Base-by-base conservation (phyloP, 2,329 filamentous ascomycete genomes). In the Calycina herbarum region DNA sequence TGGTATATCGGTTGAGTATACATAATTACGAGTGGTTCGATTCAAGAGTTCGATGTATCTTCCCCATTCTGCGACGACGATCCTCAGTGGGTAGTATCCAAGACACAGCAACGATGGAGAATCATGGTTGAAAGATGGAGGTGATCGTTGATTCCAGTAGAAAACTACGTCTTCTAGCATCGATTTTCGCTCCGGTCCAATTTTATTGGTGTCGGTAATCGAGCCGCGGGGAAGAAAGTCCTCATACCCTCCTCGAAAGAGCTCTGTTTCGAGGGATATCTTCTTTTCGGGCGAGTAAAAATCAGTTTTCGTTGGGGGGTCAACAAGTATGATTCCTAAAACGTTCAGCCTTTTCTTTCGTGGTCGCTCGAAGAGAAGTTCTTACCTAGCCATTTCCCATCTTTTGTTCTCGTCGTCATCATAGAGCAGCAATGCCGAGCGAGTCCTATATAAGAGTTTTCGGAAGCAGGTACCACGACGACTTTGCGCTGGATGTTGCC, bases 81-180 rank as follows among this genome's bases (percentile, higher is more conserved):
- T 62, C 24, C 61, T 56, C n/a, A 68, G 40, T 15, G 64, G 64
- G 35, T 66, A 68, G 54, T 68, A 64, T 5, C 60, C 15, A 7
- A 68, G 56, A 13, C 45, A 56, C 2, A 61, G 38, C 10, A 68
- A 38, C 1, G 57, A 62, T 10, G 64, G 66, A 5, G 59, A 5
- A 17, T 15, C 24, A 5, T 33, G 27, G 17, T 66, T 38, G 42
- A 66, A 66, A 38, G 17, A 17, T 27, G 59, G 38, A 38, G 62
- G 64, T 17, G 27, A 6, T 10, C 27, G 48, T 27, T 62, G 40
- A 35, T 15, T 40, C 66, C 66, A 68, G 51, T 64, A 65, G 27
- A 42, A 61, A 33, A 54, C 1, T 27, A 54, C 6, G 42, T 61
- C 59, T 27, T 65, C 65, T 3, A 67, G 56, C 15, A 60, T 40